Evolutionary conservation across 2,329 filamentous ascomycete genomes (phyloP).

Genomic region (Aotearoamyces nothofagi): DNA sequence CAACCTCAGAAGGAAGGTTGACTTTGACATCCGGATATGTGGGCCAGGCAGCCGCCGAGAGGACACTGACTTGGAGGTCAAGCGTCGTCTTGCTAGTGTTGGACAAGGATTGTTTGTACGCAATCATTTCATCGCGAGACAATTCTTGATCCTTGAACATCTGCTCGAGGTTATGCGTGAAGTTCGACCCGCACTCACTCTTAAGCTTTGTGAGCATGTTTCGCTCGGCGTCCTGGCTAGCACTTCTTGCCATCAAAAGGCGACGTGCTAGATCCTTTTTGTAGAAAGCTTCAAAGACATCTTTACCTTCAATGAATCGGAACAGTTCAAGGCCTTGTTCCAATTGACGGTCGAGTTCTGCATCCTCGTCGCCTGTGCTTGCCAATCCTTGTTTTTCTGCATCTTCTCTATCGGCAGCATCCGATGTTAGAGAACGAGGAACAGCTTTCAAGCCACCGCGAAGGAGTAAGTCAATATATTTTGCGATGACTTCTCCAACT

Average conservation of each 20-base stretch:
- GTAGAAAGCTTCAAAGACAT: slow-evolving; percentile 97
- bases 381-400: slow-evolving; percentile 48
- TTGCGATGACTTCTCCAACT: slow-evolving; percentile 97
- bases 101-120: slow-evolving; percentile 54
- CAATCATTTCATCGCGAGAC: slow-evolving; percentile 81
- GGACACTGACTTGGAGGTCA: slow-evolving; percentile 72
- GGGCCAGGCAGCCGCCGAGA: slow-evolving; percentile 90
- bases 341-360: slow-evolving; percentile 79
- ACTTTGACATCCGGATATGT: slow-evolving; percentile 65
- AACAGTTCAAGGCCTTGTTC: slow-evolving; percentile 91
- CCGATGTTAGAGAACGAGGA: slow-evolving; percentile 50
- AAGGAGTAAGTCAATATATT: slow-evolving; percentile 82
- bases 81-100: slow-evolving; percentile 38
- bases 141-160: slow-evolving; percentile 99
- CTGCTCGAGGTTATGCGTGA: slow-evolving; percentile 93
- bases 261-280: slow-evolving; percentile 90
- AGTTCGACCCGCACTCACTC: slow-evolving; percentile 82
- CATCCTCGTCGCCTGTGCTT: slow-evolving; percentile 71
- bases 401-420: slow-evolving; percentile 38
- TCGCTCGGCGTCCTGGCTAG: slow-evolving; percentile 86
- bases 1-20: slow-evolving; percentile 60
- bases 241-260: slow-evolving; percentile 80
- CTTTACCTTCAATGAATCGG: slow-evolving; percentile 92
- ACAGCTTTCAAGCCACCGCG: slow-evolving; percentile 77
- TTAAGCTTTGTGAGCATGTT: slow-evolving; percentile 90